Conservation (phyloP, 1,284 basidiomycete species). For the Malassezia japonica region DNA sequence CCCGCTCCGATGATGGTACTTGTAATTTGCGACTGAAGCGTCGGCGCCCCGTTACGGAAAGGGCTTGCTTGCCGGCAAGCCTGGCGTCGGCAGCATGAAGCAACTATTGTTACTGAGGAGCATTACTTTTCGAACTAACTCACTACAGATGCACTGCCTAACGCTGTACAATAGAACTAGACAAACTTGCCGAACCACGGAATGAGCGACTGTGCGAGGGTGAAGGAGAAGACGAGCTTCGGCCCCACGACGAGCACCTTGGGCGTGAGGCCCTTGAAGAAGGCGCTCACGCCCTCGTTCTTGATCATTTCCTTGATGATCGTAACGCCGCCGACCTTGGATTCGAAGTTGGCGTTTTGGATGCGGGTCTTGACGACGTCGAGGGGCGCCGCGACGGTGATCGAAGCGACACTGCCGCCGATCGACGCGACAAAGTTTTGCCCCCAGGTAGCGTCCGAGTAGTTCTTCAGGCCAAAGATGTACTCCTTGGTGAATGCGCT, state of each 20-base stretch:
- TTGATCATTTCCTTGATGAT: slow-evolving; percentile 79
- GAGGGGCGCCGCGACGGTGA: slow-evolving; percentile 88
- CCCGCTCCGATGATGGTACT: slow-evolving; percentile 29
- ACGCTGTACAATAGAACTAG: not conserved
- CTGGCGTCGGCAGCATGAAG: slow-evolving; percentile 29
- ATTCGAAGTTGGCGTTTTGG: slow-evolving; percentile 95
- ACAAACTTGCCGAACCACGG: slow-evolving; percentile 68
- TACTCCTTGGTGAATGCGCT: slow-evolving; percentile 91
- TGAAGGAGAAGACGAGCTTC: slow-evolving; percentile 96
- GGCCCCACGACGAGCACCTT: slow-evolving; percentile 86
- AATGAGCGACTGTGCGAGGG: slow-evolving; percentile 88
- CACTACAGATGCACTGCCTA: slow-evolving; percentile 3
- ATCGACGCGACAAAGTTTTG: slow-evolving; percentile 74
- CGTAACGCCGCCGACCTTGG: slow-evolving; percentile 69
- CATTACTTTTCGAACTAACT: not conserved
- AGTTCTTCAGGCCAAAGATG: slow-evolving; percentile 76
- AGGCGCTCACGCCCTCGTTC: slow-evolving; percentile 73
- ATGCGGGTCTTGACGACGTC: slow-evolving; percentile 82
- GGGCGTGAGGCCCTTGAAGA: slow-evolving; percentile 86
- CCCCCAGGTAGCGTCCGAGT: slow-evolving; percentile 80
- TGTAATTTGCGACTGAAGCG: slow-evolving; percentile 41
- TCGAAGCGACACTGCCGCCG: slow-evolving; percentile 84
- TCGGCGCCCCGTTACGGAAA: slow-evolving; percentile 23
- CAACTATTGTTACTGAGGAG: slow-evolving; percentile 15
- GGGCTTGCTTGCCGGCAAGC: slow-evolving; percentile 38